Evolutionary conservation across 768 basidiomycete genomes (phyloP), one percentile per base, ranked within the genome.

Genomic region (Obba rivulosa): DNA sequence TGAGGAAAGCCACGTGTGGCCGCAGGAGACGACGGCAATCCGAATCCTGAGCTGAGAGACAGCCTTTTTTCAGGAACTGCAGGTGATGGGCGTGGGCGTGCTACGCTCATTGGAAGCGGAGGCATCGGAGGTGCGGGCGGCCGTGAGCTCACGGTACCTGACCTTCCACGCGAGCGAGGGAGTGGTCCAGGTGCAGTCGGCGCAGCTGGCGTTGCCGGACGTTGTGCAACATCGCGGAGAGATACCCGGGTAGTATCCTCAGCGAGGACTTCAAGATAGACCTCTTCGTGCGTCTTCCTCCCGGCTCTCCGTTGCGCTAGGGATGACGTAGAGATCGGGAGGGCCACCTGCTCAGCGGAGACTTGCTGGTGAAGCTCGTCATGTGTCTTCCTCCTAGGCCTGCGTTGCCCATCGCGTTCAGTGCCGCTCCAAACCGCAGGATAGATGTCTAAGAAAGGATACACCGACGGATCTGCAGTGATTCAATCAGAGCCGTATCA

Each of bases 391-490:
- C 28, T 31, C 28, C 28, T 31, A 5, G 28, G 28, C 28, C 28
- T 31, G 28, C 28, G 28, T 13, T 31, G 28, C 28, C 5, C 28
- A 5, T 5, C 13, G 7, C 13, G 28, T 5, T 13, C 13, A 13
- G 13, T 31, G 7, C 28, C 28, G 5, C 13, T 13, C 23, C 14
- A 45, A 14, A 45, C 18, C 3, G 44, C 34, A 43, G 60, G 56
- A 49, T 62, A 62, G 20, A 60, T 44, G 5, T 58, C 54, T 20
- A 63, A 11, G 41, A 25, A 48, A 3, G 61, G 61, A 50, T 65
- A 65, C 34, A 60, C 51, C 11, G 62, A 34, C 20, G 52, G 53
- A 41, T 62, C 61, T 62, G 43, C 9, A 7, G 18, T 31, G 34
- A 16, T 28, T 24, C 18, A 13, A 37, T 13, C 9, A 22, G 8